Base-by-base conservation (phyloP, 306 rosid species). In the Quillaja saponaria region DNA sequence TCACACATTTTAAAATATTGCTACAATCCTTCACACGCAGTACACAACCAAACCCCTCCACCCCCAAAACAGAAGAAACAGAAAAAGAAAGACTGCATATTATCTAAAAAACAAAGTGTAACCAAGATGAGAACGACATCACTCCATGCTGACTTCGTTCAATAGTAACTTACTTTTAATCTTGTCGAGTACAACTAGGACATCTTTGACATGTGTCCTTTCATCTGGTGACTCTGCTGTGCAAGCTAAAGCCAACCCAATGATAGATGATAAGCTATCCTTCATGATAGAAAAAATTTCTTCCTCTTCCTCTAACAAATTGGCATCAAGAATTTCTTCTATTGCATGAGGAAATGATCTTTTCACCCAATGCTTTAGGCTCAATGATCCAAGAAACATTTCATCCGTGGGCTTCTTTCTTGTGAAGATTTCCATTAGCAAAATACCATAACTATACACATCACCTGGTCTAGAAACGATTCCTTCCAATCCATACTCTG, bases 401-500 rank as follows among this genome's bases (percentile, higher is more conserved):
- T 25, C 31, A 45, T 67, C 57, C 2, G 11, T 56, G 1, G 61
- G 63, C 55, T 45, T 42, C 14, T 35, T 54, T 10, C 10, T n/a
- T 2, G 63, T 67, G 46, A 55, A 55, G 11, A 38, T 45, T 42
- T 55, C 72, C 56, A 55, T 3, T 0, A 67, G 6, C 13, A 67
- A 1, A 8, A 56, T 56, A 10, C 73, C 73, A 35, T 18, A 68
- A 5, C 65, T 68, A 2, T 57, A 67, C 15, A 48, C 73, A 48
- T 68, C 73, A 9, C 58, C 51, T 18, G 7, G 12, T 6, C 18
- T 34, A 3, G 72, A 17, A n/a, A 57, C 57, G 1, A 13, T 20
- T 34, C 64, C 49, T 41, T 55, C 58, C 28, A 13, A 14, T 9
- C 73, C 65, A 58, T 44, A 68, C n/a, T 68, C 73, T 56, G 55